A percentile compares a stretch with the other conserved stretches of the same genome.
phyloP scores from a whole-genome alignment of 2,329 filamentous ascomycete species.

The Botryotinia globosa region DNA sequence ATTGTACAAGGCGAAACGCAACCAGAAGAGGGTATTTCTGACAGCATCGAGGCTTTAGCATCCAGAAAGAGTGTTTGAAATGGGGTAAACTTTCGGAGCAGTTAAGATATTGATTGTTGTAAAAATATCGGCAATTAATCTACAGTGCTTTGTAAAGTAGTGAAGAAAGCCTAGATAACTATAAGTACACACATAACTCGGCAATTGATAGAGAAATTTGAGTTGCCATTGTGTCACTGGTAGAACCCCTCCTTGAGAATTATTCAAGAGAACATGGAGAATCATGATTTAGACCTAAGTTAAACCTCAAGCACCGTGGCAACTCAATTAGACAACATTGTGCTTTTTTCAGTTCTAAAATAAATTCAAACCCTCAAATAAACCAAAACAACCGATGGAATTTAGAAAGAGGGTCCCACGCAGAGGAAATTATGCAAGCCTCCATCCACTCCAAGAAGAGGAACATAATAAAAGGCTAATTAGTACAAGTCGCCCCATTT shows the following conservation, averaged over 20 bases:
- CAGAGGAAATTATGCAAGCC: neutral
- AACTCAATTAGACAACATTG: neutral
- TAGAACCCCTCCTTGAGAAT: no score
- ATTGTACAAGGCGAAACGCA: constrained; percentile 5
- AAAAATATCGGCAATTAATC: neutral
- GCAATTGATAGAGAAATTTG: neutral
- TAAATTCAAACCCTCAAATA: neutral
- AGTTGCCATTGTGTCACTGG: neutral
- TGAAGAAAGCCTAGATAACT: neutral
- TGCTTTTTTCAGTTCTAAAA: neutral
- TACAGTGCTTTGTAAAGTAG: neutral
- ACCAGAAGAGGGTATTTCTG: neutral
- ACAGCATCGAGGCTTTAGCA: neutral
- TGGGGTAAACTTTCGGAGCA: neutral
- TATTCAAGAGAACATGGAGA: neutral
- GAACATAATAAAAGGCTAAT: neutral
- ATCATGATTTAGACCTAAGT: neutral
- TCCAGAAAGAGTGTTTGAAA: neutral
- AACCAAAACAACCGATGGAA: neutral
- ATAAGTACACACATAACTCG: neutral
- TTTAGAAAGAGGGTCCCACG: neutral
- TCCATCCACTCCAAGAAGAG: neutral
- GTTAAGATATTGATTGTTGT: no score
- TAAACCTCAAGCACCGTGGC: neutral
- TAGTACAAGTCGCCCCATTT: constrained; percentile 3